Conservation (phyloP, 768 basidiomycete genomes). For the Psilocybe cubensis region DNA sequence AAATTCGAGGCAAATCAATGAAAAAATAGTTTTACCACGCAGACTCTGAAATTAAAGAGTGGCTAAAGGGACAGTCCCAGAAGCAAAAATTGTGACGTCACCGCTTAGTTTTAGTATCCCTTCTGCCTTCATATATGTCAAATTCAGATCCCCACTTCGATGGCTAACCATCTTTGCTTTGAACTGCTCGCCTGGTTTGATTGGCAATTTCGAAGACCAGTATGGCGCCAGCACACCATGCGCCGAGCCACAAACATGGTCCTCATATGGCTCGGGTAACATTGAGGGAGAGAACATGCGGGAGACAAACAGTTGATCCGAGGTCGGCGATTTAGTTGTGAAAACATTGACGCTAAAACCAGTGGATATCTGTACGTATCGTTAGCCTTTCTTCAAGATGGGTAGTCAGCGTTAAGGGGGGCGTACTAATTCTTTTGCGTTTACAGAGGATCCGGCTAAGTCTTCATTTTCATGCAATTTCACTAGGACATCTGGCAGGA, state of each 20-base stretch:
- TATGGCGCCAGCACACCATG: constrained; percentile 54
- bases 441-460: constrained; percentile 31
- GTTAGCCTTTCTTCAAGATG: neutral
- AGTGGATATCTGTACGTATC: constrained; percentile 30
- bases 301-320: constrained; percentile 44
- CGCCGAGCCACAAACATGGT: constrained; percentile 57
- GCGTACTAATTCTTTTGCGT: constrained; percentile 39
- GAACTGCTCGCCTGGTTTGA: constrained; percentile 35
- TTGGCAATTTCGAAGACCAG: constrained; percentile 43
- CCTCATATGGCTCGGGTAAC: constrained; percentile 40
- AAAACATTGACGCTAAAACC: constrained; percentile 41
- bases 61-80: constrained; percentile 31
- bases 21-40: no score
- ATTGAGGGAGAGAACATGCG: constrained; percentile 50
- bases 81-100: constrained; percentile 34
- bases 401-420: neutral
- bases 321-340: constrained; percentile 36
- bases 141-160: constrained; percentile 48
- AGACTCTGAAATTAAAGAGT: no score
- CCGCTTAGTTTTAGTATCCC: constrained; percentile 38
- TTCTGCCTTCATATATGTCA: constrained; percentile 39
- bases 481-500: constrained; percentile 35
- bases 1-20: no score
- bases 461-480: constrained; percentile 45
- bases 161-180: constrained; percentile 55